Evolutionary conservation across 2,329 filamentous ascomycete genomes (phyloP), one percentile per base, ranked within the genome.

Genomic region (Sporothrix euskadiensis): DNA sequence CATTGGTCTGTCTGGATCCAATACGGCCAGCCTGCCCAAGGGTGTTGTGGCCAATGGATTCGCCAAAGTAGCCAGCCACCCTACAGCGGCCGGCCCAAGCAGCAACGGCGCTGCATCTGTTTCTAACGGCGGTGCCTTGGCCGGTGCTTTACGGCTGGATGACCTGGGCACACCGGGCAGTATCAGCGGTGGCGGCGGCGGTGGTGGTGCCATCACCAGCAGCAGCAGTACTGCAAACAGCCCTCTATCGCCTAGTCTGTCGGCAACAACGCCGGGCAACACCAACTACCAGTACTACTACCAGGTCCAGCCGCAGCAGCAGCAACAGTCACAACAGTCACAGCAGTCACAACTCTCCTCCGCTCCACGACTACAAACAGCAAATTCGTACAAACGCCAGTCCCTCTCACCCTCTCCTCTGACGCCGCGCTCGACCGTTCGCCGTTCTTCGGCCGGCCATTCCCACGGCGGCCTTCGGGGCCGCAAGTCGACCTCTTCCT

Each of bases 401-500:
- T 97, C 94, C 0, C 83, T 97, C 10, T 97, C 94, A 0, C 96
- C 96, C 0, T 91, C 91, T 2, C 95, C 96, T 0, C 82, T 98
- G 56, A 98, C 96, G 0, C 95, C 96, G 3, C 91, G 94, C 54
- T 94, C 92, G 0, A 92, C 35, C 2, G 22, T 97, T 78, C 90
- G 96, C 12, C 91, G 94, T 49, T 90, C 93, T 2, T 97, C 94
- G 5, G 89, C 88, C 63, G 94, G 94, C 44, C 57, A 87, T 32
- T 10, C 26, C 30, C 47, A 93, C 4, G 94, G 95, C 4, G 94
- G 95, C 41, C 87, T 98, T 61, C 89, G 94, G 39, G 95, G 96
- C 52, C 90, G 96, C 75, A 98, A 98, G 81, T 98, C 95, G 0
- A 99, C 96, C 0, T 98, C 94, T 0, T 97, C 94, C 0, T 98